Evolutionary conservation across 1,284 basidiomycete species (phyloP), one percentile per base, ranked within the genome.

Genomic region (Irpex lacteus): DNA sequence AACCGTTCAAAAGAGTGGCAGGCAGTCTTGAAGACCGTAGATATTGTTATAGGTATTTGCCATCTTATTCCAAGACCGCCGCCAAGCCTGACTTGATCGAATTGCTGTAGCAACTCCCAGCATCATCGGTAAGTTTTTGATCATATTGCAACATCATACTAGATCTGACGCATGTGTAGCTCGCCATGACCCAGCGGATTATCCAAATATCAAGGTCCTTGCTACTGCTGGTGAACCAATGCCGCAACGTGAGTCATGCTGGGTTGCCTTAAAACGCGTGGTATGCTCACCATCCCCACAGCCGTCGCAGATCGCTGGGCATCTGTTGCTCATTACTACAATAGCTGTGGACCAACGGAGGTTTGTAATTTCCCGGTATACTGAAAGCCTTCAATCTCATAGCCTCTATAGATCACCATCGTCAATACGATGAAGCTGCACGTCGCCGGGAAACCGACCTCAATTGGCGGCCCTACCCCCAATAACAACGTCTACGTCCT

Each of bases 211-310:
- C 66, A 83, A 85, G 71, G 76, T 75, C 15, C 81, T 87, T 3
- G 84, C 84, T 5, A 84, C 84, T n/a, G 85, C 84, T 19, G 85
- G 85, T 49, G 85, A 87, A 72, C 79, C 82, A n/a, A 86, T 84
- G 65, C 84, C 85, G 4, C 82, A 84, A 77, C 76, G 84, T 83
- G 69, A 6, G 32, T 66, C 50, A 13, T 53, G 8, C 53, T 56
- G 11, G 26, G 36, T 34, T 15, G 26, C 13, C 54, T 21, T 21
- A 56, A 8, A n/a, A 19, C 19, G 34, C 32, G 18, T 40, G 21
- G n/a, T 15, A 18, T 66, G 59, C 56, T 64, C 15, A 62, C 59
- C 64, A 47, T 8, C 53, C 58, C 57, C 40, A 19, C 68, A 86
- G 83, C 75, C n/a, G 77, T 85, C 40, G 84, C 85, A 0, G 84